Evolutionary conservation across 2,329 filamentous ascomycete genomes (phyloP).

Genomic region (Stachybotrys chlorohalonatus): DNA sequence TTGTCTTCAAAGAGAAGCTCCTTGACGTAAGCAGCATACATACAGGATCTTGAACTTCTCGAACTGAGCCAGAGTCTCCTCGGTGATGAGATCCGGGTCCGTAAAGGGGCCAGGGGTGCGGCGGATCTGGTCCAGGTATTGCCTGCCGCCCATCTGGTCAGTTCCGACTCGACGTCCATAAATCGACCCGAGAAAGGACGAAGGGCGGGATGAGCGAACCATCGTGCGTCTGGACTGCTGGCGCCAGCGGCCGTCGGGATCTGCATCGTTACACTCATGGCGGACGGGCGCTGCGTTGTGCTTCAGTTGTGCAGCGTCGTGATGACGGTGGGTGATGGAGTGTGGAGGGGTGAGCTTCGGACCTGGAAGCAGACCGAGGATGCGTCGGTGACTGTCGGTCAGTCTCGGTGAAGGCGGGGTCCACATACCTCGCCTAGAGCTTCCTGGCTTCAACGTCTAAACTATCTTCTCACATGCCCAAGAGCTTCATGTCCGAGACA

Average conservation of each 20-base stretch:
- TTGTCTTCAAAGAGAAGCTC: no score
- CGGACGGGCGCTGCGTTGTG: neutral
- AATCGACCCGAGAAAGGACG: neutral
- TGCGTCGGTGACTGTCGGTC: slow-evolving; percentile 18
- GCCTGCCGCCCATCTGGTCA: slow-evolving; percentile 42
- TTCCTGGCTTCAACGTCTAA: no score
- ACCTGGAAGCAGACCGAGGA: no score
- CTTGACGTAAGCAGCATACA: slow-evolving; percentile 18
- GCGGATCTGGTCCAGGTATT: slow-evolving; percentile 74
- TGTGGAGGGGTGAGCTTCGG: no score
- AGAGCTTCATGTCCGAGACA: no score
- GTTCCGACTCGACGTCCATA: neutral
- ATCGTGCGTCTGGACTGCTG: slow-evolving; percentile 21
- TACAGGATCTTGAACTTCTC: slow-evolving; percentile 69
- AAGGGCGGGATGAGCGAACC: slow-evolving; percentile 13
- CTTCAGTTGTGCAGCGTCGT: no score
- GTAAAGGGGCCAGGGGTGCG: slow-evolving; percentile 73
- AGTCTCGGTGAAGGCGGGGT: slow-evolving; percentile 24
- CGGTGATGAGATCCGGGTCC: slow-evolving; percentile 48
- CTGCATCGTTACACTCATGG: slow-evolving; percentile 16
- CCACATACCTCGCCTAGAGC: neutral
- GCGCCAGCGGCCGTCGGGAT: slow-evolving; percentile 2
- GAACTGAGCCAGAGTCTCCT: slow-evolving; percentile 46
- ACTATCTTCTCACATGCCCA: no score
- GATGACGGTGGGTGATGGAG: no score